Base-by-base conservation (phyloP, 1,284 basidiomycete species). In the Peniophora sp. region DNA sequence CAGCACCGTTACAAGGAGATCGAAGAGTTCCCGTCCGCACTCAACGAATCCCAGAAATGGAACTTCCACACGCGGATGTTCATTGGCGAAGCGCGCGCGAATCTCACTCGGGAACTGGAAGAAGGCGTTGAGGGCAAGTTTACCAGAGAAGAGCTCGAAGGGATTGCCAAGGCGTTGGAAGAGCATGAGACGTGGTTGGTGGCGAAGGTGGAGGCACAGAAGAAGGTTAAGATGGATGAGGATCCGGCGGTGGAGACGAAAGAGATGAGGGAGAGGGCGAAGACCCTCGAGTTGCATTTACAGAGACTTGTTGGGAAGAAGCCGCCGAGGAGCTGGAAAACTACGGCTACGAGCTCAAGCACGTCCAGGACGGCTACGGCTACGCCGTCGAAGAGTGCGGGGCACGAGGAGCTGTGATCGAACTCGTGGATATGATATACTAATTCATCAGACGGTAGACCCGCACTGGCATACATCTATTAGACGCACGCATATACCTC, bases 1-100 rank as follows among this genome's bases (percentile, higher is more conserved):
- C 77, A 90, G 44, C 79, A 85, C 61, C 87, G 97, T 11, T 90
- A 95, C 69, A 79, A 81, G 63, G 94, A 99, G 69, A 86, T 87
- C 50, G 82, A 87, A 58, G 80, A 83, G 58, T 89, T 75, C 77
- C 85, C 75, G 55, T 78, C 69, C 64, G 85, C 73, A 58, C 85
- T 83, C 63, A 91, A 81, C 69, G 87, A 75, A 75, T 82, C 78
- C 51, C 86, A 89, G 65, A 84, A 81, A 77, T 85, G 84, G 83
- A 89, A 89, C 61, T 89, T 83, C 82, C 77, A 75, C 61, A 82
- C 87, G 2, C 79, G 85, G 12, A 65, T 85, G 19, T 98, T 97
- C 80, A 73, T 97, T 36, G 70, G 74, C 0, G 87, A 93, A 53
- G 94, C 94, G 14, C 72, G 74, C 6, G 64, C 77, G 55, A 95